These are phyloP conservation scores for Saccharum hybrid DNA, from an alignment of 202 grass and related monocot genomes.

Conservation along the genomic window DNA sequence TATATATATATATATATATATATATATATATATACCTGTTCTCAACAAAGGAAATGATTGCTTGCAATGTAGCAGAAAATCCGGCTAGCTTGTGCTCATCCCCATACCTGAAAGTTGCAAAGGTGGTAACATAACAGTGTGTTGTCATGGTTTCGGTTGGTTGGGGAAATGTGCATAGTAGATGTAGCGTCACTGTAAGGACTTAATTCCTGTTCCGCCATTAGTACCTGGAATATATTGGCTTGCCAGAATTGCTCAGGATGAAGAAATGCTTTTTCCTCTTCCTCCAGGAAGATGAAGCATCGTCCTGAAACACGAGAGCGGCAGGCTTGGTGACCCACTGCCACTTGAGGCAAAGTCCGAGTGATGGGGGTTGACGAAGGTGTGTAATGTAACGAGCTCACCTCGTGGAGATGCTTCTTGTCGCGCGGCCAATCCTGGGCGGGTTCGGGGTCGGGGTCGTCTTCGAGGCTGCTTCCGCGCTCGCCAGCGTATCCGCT, in stretches of 20 bases:
- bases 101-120: slow-evolving; percentile 70
- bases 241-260: slow-evolving; percentile 93
- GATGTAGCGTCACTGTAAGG: background rate
- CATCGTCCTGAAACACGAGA: slow-evolving; percentile 70
- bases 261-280: slow-evolving; percentile 98
- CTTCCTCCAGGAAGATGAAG: slow-evolving; percentile 93
- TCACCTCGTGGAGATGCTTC: slow-evolving; percentile 78
- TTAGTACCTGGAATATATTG: slow-evolving; percentile 87
- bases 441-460: slow-evolving; percentile 35
- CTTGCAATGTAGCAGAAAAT: slow-evolving; percentile 95
- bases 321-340: background rate
- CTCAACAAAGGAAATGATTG: slow-evolving; percentile 95
- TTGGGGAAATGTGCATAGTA: slow-evolving; percentile 9
- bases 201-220: background rate
- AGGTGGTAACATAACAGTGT: too few relatives aligned
- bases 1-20: slow-evolving; percentile 30
- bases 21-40: slow-evolving; percentile 66
- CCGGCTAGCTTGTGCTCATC: slow-evolving; percentile 97
- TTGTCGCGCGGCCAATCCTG: slow-evolving; percentile 70
- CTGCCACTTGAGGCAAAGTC: background rate
- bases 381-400: too few relatives aligned
- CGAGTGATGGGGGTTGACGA: background rate
- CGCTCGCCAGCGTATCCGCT: slow-evolving; percentile 89
- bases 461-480: slow-evolving; percentile 70
- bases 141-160: background rate